Base-by-base conservation (phyloP, 2,329 filamentous ascomycete genomes). In the Sporothrix protearum region DNA sequence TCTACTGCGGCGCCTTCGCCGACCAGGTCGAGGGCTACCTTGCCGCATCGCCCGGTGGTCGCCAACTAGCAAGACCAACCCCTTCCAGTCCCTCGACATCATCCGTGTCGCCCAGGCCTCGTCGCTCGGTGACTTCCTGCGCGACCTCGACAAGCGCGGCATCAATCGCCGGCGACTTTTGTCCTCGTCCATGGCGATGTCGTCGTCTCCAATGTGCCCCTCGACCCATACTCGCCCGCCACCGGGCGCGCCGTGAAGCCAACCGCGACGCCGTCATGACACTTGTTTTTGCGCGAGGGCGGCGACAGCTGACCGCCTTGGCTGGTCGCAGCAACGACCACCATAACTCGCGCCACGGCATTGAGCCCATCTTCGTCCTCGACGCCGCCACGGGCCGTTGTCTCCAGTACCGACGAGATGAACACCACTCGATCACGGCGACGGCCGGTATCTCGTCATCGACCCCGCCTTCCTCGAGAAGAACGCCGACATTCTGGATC, bases 241-340 rank as follows among this genome's bases (percentile, higher is more conserved):
- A 99, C 80, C 89, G 92, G 73, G 90, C 90, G 71, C 90, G 96
- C 72, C 89, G 94, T 73, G 88, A 91, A 78, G 89, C 90, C 70
- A 93, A 96, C 82, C 95, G 96, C 77, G 95, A 97, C 79, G 94
- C 95, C 49, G 97, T 97, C 81, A 98, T 99, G 96, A 99, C 96
- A n/a, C 2, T 92, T 97, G 86, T 88, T 99, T 14, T 83, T 98
- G 72, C 88, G 93, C 61, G 91, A 94, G 79, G 92, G 90, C 9
- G 93, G 93, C 63, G 83, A 86, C 5, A 84, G 84, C 42, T n/a
- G 42, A 47, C 14, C 14, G 42, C 42, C 42, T 47, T 14, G 61
- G 93, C 97, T 80, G 85, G 92, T 69, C 86, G 90, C 82, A 45
- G 36, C 36, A 64, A 86, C 7, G 81, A 81, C 9, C 85, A 85